Evolutionary conservation across 805 yeast genomes (phyloP).

Genomic region (Nakazawaea holstii): DNA sequence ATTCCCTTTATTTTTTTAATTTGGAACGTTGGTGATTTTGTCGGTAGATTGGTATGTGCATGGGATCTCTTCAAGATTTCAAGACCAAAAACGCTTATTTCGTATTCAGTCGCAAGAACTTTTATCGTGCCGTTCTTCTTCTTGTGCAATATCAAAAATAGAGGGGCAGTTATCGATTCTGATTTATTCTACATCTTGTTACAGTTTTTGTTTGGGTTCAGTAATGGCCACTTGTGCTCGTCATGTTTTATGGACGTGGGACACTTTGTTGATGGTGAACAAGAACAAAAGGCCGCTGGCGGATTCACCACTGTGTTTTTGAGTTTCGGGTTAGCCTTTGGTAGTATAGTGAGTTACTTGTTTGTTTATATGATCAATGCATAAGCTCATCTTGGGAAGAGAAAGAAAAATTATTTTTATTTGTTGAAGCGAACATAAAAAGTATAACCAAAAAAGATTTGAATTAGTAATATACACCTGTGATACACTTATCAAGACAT

Average conservation of each 20-base stretch:
- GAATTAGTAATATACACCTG: too few relatives aligned
- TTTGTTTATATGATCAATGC: constrained; percentile 35
- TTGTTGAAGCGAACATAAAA: background rate
- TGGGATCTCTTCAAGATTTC: constrained; percentile 33
- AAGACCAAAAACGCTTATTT: constrained; percentile 38
- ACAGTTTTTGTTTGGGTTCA: constrained; percentile 77
- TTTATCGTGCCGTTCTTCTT: constrained; percentile 68
- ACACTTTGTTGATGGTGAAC: constrained; percentile 48
- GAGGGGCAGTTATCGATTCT: constrained; percentile 37
- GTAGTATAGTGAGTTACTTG: constrained; percentile 70
- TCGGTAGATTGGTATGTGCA: constrained; percentile 71
- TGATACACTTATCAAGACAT: background rate
- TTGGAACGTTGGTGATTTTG: constrained; percentile 89
- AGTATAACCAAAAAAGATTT: too few relatives aligned
- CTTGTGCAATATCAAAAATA: constrained; percentile 52
- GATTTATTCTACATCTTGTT: constrained; percentile 64
- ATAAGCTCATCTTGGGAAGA: background rate
- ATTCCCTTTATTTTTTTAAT: constrained; percentile 75
- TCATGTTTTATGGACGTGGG: constrained; percentile 77
- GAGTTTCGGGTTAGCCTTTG: constrained; percentile 72
- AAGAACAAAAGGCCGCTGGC: constrained; percentile 87
- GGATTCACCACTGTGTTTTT: constrained; percentile 83
- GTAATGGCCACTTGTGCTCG: constrained; percentile 83
- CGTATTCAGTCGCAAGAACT: constrained; percentile 51
- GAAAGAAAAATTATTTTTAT: background rate